Percentiles rank a stretch among this genome's conserved stretches.
Conservation (phyloP, 2,329 filamentous ascomycete genomes). For the Talaromyces piceae region DNA sequence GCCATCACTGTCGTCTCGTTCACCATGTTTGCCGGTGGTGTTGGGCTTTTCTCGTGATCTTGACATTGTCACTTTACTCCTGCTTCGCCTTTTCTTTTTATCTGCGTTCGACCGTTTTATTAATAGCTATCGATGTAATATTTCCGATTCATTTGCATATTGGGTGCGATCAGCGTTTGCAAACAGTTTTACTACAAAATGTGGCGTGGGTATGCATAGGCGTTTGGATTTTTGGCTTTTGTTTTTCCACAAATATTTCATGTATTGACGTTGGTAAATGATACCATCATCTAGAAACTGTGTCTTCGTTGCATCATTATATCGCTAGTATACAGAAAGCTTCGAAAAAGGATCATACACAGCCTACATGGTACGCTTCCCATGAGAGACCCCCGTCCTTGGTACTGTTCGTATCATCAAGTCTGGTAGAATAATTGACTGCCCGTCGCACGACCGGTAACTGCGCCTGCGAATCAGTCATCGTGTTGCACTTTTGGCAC, state of each 20-base stretch:
- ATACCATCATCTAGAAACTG: background rate
- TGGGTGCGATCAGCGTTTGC: background rate
- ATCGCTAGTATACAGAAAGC: too few species aligned
- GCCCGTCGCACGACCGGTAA: constrained; percentile 31
- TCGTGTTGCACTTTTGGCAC: constrained; percentile 31
- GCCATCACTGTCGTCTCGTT: constrained; percentile 53
- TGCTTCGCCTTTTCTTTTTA: background rate
- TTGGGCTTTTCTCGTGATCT: constrained; percentile 26
- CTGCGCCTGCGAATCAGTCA: constrained; percentile 32
- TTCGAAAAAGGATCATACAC: constrained; percentile 15
- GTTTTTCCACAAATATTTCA: background rate
- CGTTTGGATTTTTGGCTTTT: background rate
- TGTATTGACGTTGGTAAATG: background rate
- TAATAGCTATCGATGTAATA: background rate
- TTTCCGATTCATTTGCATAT: background rate
- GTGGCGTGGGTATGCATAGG: background rate
- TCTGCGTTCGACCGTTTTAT: background rate
- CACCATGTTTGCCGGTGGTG: constrained; percentile 42
- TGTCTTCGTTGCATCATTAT: background rate
- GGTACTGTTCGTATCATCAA: background rate
- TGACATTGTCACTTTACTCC: background rate
- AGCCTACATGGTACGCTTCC: constrained; percentile 29
- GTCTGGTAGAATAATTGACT: background rate
- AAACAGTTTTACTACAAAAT: background rate
- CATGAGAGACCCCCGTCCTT: constrained; percentile 16